Evolutionary conservation across 2,329 filamentous ascomycete species (phyloP).

Genomic region (Pestalotiopsis fici): DNA sequence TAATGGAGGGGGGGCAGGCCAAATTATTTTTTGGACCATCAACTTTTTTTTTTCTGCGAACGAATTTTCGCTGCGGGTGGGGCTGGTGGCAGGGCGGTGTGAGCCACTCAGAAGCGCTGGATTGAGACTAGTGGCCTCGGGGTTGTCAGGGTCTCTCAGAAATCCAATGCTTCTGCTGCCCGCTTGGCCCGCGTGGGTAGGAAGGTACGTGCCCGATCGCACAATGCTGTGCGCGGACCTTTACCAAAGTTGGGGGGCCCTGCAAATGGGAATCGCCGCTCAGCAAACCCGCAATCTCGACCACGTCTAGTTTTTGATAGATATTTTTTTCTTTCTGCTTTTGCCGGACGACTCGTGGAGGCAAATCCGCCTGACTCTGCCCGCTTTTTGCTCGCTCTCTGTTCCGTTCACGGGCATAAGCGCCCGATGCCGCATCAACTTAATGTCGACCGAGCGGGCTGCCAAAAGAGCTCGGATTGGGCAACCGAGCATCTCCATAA

Average conservation of each 20-base stretch:
- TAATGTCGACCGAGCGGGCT: neutral
- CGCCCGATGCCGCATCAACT: neutral
- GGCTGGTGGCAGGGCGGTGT: constrained; percentile 6
- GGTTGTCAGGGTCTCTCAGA: constrained; percentile 1
- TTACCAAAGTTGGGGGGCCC: neutral
- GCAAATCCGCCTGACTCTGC: neutral
- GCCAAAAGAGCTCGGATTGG: no score
- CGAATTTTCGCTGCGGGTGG: constrained; percentile 10
- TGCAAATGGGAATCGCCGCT: constrained; percentile 4
- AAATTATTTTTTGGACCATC: constrained; percentile 7
- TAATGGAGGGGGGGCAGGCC: constrained; percentile 5
- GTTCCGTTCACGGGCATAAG: neutral
- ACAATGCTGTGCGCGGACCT: neutral
- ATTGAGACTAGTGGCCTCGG: constrained; percentile 4
- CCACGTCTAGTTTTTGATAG: neutral
- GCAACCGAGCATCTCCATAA: no score
- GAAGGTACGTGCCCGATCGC: neutral
- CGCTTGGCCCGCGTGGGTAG: neutral
- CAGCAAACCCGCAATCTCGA: neutral
- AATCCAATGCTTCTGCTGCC: neutral
- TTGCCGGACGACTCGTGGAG: constrained; percentile 2
- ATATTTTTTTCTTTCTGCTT: neutral
- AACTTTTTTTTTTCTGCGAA: constrained; percentile 9
- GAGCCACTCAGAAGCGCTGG: constrained; percentile 1
- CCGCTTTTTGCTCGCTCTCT: neutral